phyloP scores from a whole-genome alignment of 2,329 filamentous ascomycete genomes.

The Fusarium anthophilum region DNA sequence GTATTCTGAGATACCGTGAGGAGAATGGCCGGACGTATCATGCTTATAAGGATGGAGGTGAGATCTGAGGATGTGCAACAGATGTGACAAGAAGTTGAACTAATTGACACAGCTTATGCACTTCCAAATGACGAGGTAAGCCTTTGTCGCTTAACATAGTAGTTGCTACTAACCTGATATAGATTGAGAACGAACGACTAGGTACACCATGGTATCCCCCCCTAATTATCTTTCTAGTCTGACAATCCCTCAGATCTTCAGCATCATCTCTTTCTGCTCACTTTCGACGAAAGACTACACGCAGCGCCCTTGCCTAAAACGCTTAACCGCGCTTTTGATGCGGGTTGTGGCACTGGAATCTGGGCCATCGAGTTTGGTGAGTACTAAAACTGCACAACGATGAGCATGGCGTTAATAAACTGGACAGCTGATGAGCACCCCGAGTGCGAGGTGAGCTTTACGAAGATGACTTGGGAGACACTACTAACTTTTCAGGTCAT shows the following conservation, averaged over 20 bases:
- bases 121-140: conserved; percentile 26
- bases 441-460: background rate
- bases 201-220: background rate
- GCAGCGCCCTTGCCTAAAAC: background rate
- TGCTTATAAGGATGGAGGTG: conserved; percentile 4
- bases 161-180: background rate
- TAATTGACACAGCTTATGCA: conserved; percentile 3
- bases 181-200: conserved; percentile 22
- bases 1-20: background rate
- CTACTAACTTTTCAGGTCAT: background rate
- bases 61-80: background rate
- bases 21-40: conserved; percentile 9
- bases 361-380: conserved; percentile 30
- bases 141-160: background rate
- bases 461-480: fast-evolving
- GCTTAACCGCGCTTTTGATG: background rate
- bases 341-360: conserved; percentile 21
- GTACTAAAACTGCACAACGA: fast-evolving
- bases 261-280: conserved; percentile 22
- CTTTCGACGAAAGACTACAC: conserved; percentile 10
- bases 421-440: conserved; percentile 20
- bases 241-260: background rate
- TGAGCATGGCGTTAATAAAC: background rate
- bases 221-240: background rate
- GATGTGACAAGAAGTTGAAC: fast-evolving